These are phyloP conservation scores for Fusarium beomiforme DNA, from an alignment of 2,329 filamentous ascomycete species.

Conservation along the genomic window DNA sequence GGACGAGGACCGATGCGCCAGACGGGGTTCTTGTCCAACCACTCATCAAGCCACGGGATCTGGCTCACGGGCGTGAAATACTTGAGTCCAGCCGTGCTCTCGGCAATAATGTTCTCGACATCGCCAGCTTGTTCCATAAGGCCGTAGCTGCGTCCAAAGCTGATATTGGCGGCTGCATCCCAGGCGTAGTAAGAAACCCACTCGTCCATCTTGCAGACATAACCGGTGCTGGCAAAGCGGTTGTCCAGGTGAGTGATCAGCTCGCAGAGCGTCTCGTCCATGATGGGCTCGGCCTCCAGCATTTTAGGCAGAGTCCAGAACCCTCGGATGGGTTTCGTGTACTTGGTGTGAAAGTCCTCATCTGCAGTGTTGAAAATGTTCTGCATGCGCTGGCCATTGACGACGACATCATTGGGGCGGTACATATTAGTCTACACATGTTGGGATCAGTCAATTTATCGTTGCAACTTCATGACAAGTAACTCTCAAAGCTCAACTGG, in stretches of 20 bases:
- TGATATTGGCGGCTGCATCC: slow-evolving; percentile 35
- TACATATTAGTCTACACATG: slow-evolving; percentile 20
- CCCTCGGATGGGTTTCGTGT: slow-evolving; percentile 34
- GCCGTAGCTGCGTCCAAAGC: slow-evolving; percentile 25
- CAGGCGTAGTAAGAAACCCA: slow-evolving; percentile 37
- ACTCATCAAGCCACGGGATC: slow-evolving; percentile 36
- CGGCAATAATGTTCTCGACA: slow-evolving; percentile 23
- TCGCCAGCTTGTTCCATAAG: slow-evolving; percentile 29
- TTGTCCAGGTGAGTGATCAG: slow-evolving; percentile 21
- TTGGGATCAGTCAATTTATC: background rate
- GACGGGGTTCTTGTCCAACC: slow-evolving; percentile 38
- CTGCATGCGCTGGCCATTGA: slow-evolving; percentile 34
- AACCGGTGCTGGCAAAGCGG: slow-evolving; percentile 10
- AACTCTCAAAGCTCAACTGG: no score
- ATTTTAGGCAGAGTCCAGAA: slow-evolving; percentile 37
- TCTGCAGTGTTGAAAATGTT: slow-evolving; percentile 39
- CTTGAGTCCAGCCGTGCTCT: slow-evolving; percentile 21
- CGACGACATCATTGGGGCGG: slow-evolving; percentile 28
- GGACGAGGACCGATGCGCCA: slow-evolving; percentile 11
- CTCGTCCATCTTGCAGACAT: slow-evolving; percentile 33
- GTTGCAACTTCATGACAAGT: no score
- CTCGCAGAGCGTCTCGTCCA: slow-evolving; percentile 32
- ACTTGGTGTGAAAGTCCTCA: slow-evolving; percentile 33
- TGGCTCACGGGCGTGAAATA: slow-evolving; percentile 36
- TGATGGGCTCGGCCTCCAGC: slow-evolving; percentile 32